phyloP scores from a whole-genome alignment of 2,329 filamentous ascomycete species.

The Corynespora cassiicola region DNA sequence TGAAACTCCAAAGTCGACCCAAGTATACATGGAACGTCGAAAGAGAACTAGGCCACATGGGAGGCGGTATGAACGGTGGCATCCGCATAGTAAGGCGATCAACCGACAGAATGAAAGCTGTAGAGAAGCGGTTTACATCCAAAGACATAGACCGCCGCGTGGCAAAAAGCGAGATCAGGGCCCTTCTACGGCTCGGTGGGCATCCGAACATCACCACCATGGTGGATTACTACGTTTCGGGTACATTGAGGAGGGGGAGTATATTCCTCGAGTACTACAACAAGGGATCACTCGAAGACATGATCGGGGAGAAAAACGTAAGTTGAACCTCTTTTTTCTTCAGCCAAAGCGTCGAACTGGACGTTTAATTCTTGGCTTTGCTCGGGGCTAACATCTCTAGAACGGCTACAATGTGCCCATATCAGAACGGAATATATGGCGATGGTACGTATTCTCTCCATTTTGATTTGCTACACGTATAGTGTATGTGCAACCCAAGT shows the following conservation, averaged over 20 bases:
- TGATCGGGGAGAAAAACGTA: background rate
- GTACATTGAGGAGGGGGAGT: background rate
- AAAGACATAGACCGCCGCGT: background rate
- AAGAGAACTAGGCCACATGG: background rate
- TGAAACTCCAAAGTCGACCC: constrained; percentile 3
- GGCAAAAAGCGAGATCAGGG: constrained; percentile 2
- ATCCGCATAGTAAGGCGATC: constrained; percentile 8
- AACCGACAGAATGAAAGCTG: constrained; percentile 1
- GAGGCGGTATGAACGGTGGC: constrained; percentile 10
- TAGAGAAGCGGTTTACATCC: constrained; percentile 6
- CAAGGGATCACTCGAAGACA: background rate
- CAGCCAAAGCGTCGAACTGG: no score
- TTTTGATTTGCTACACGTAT: no score
- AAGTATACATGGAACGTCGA: background rate
- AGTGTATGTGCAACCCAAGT: background rate
- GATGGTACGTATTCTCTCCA: no score
- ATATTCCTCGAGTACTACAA: constrained; percentile 7
- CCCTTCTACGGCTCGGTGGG: constrained; percentile 5
- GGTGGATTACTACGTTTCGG: constrained; percentile 12
- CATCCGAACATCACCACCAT: constrained; percentile 9
- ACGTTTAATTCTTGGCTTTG: no score
- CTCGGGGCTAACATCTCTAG: no score
- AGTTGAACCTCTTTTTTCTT: no score
- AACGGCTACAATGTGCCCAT: no score
- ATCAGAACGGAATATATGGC: no score